Evolutionary conservation across 106 monocot species (phyloP).

Genomic region (Amphibolis antarctica): DNA sequence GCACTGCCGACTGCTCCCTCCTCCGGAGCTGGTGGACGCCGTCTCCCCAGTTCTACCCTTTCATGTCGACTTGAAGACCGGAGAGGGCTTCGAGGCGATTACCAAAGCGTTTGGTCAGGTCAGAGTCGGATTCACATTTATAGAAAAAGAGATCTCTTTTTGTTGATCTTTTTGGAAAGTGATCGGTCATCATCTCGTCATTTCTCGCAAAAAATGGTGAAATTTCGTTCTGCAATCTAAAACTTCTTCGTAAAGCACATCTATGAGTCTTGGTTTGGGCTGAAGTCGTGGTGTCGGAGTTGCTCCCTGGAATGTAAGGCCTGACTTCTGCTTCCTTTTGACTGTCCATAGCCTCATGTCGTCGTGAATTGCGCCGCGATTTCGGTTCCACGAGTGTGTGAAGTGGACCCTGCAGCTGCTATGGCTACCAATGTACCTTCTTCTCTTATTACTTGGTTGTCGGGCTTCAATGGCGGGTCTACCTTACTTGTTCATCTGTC

Average conservation of each 20-base stretch:
- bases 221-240: not conserved
- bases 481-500: constrained; percentile 79
- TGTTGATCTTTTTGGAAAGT: no score
- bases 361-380: constrained; percentile 85
- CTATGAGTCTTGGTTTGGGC: not conserved
- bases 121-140: not conserved
- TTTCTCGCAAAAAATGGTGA: not conserved
- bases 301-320: not conserved
- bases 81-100: constrained; percentile 54
- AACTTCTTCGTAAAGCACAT: not conserved
- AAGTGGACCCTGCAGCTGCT: constrained; percentile 52
- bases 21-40: constrained; percentile 37
- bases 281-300: not conserved
- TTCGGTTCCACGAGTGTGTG: constrained; percentile 77
- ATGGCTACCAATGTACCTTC: constrained; percentile 78
- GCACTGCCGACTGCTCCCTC: constrained; percentile 60
- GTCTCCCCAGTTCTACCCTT: constrained; percentile 41
- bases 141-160: no score
- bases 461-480: constrained; percentile 25
- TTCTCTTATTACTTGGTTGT: constrained; percentile 63
- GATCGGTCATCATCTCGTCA: not conserved
- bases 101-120: constrained; percentile 66
- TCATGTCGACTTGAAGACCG: constrained; percentile 55
- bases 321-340: not conserved
- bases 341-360: constrained; percentile 46